Conservation (phyloP, 1,139 yeast genomes). For the Eremothecium cymbalariae region DNA sequence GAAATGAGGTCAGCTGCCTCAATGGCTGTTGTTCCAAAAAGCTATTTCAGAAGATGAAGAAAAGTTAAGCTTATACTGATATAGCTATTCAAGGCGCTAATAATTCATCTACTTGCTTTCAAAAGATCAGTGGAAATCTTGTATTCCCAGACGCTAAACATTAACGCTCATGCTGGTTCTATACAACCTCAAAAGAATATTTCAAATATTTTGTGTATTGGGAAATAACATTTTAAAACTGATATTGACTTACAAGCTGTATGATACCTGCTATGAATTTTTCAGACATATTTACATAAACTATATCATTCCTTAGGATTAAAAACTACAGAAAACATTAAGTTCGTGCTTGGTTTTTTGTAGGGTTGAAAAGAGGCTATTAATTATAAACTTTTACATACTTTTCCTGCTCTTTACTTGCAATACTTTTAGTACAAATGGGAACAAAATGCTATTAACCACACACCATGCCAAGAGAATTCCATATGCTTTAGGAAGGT, state of each 20-base stretch:
- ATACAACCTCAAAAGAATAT: constrained; percentile 35
- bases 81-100: constrained; percentile 73
- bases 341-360: no score
- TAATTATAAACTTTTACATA: not conserved
- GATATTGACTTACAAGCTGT: no score
- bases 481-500: constrained; percentile 52
- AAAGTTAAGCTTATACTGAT: constrained; percentile 53
- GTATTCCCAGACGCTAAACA: constrained; percentile 41
- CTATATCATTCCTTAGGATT: no score
- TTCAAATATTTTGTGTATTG: constrained; percentile 64
- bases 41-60: no score
- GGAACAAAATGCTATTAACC: constrained; percentile 39
- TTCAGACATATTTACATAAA: no score
- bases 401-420: constrained; percentile 28
- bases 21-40: no score
- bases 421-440: constrained; percentile 36
- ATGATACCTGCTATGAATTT: no score
- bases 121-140: constrained; percentile 70
- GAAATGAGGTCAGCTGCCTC: no score
- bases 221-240: no score
- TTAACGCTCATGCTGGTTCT: constrained; percentile 28
- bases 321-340: no score
- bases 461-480: constrained; percentile 52
- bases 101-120: constrained; percentile 74
- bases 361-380: no score